These are phyloP conservation scores for Hypoxylon crocopeplum DNA, from an alignment of 495 filamentous ascomycete species.

Conservation along the genomic window DNA sequence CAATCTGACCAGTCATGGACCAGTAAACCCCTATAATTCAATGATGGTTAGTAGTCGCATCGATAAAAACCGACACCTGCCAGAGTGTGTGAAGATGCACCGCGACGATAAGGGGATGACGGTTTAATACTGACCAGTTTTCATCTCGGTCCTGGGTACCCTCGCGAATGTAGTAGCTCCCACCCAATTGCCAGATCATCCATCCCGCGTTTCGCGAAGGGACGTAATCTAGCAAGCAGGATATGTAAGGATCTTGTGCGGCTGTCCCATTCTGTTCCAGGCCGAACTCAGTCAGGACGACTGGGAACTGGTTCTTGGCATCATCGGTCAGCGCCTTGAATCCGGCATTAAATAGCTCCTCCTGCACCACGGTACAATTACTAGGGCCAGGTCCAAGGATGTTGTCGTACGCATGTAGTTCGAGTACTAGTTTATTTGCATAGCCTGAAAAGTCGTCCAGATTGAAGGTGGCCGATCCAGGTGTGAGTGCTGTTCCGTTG, in stretches of 20 bases:
- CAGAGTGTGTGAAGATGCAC: too few relatives aligned
- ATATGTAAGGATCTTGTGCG: slow-evolving; percentile 51
- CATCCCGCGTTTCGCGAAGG: slow-evolving; percentile 57
- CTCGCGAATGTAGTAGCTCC: slow-evolving; percentile 61
- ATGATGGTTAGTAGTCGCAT: not conserved
- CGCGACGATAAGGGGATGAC: not conserved
- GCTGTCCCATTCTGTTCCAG: slow-evolving; percentile 46
- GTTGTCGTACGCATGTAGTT: slow-evolving; percentile 66
- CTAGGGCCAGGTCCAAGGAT: slow-evolving; percentile 48
- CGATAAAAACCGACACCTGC: not conserved
- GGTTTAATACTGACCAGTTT: slow-evolving; percentile 43
- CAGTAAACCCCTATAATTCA: slow-evolving; percentile 42
- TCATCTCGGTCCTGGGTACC: slow-evolving; percentile 59
- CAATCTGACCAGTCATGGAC: slow-evolving; percentile 51
- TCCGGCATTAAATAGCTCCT: slow-evolving; percentile 59
- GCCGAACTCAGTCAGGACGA: slow-evolving; percentile 61
- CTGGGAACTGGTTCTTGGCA: slow-evolving; percentile 52
- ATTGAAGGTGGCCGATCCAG: slow-evolving; percentile 51
- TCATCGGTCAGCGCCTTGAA: slow-evolving; percentile 60
- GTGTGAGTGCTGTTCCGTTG: slow-evolving; percentile 48
- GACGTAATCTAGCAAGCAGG: slow-evolving; percentile 56
- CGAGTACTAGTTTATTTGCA: slow-evolving; percentile 62
- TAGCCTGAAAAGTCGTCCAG: slow-evolving; percentile 49
- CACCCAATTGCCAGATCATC: slow-evolving; percentile 63
- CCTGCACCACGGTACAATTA: slow-evolving; percentile 51